Evolutionary conservation across 495 filamentous ascomycete species (phyloP).

Genomic region (Xylaria bambusicola): DNA sequence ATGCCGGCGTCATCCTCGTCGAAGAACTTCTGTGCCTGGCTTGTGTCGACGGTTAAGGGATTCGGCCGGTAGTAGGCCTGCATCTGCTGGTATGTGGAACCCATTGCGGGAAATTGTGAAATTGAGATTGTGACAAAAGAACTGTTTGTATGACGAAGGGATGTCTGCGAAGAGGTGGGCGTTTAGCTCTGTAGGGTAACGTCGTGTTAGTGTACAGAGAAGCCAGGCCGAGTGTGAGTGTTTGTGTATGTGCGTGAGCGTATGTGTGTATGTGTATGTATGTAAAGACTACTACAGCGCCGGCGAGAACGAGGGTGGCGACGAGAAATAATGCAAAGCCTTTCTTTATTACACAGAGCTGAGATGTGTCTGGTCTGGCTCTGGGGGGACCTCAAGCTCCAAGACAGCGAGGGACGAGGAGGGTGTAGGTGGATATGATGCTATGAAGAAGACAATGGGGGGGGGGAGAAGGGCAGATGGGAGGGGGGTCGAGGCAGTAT

Average conservation of each 20-base stretch:
- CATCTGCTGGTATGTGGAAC: constrained; percentile 51
- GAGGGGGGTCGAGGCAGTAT: constrained; percentile 32
- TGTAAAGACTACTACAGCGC: too few relatives aligned
- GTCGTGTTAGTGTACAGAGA: constrained; percentile 40
- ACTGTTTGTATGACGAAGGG: constrained; percentile 22
- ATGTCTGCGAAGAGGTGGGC: constrained; percentile 30
- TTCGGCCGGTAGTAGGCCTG: constrained; percentile 65
- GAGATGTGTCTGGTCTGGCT: background rate
- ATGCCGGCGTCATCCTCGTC: constrained; percentile 82
- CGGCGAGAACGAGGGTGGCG: constrained; percentile 24
- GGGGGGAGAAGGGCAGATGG: constrained; percentile 27
- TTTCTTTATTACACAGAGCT: background rate
- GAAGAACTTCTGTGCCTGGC: constrained; percentile 59
- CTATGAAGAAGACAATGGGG: constrained; percentile 29
- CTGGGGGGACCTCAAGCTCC: constrained; percentile 20
- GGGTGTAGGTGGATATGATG: constrained; percentile 25
- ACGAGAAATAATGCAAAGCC: background rate
- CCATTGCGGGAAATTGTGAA: constrained; percentile 45
- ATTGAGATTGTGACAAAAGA: constrained; percentile 25
- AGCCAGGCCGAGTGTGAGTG: background rate
- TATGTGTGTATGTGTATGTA: too few relatives aligned
- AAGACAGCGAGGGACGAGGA: constrained; percentile 3
- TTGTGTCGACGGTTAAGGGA: constrained; percentile 63
- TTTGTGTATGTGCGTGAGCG: too few relatives aligned
- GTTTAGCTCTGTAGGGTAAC: constrained; percentile 31